Evolutionary conservation across 2,329 filamentous ascomycete species (phyloP), one percentile per base, ranked within the genome.

Genomic region (Fusarium floridanum): DNA sequence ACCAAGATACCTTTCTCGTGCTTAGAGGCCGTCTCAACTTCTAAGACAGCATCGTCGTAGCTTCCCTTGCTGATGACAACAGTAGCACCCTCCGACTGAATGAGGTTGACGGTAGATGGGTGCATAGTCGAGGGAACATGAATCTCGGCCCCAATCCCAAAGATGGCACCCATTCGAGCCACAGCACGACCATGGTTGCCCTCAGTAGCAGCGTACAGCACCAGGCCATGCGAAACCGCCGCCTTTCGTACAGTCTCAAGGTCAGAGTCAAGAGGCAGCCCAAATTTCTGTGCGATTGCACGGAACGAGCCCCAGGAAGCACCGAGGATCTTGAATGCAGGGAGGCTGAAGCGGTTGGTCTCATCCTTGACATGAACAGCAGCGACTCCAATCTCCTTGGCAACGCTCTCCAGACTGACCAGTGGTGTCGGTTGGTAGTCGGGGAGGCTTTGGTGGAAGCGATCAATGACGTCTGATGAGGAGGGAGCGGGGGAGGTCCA

Each of bases 111-210:
- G 0, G 91, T 92, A 2, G 83, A 82, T 7, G 82, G 78, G 53
- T 88, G 85, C 85, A 94, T 90, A 27, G 84, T 86, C 0, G 77
- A 78, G 0, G 93, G 92, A 1, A 95, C 92, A 74, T 90, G 92
- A 6, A 95, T 90, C 17, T 84, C 83, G 0, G 87, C 87, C 0
- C 83, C 77, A 0, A 94, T 81, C 0, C 83, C 85, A 11, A 96
- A 82, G 12, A 91, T 85, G 45, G 82, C 84, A 0, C 88, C 92
- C 90, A 95, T 94, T 8, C 89, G 85, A 0, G 93, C 91, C 1
- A 95, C 88, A 0, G 94, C 93, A 2, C 93, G 85, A 0, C 94
- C 94, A 85, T 93, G 93, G 73, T 96, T 96, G 0, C 94, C 94
- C 59, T 94, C 93, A 0, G 92, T 94, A 2, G 91, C 91, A 0